Conservation (phyloP, 2,329 filamentous ascomycete species). For the Coniochaeta sp. region DNA sequence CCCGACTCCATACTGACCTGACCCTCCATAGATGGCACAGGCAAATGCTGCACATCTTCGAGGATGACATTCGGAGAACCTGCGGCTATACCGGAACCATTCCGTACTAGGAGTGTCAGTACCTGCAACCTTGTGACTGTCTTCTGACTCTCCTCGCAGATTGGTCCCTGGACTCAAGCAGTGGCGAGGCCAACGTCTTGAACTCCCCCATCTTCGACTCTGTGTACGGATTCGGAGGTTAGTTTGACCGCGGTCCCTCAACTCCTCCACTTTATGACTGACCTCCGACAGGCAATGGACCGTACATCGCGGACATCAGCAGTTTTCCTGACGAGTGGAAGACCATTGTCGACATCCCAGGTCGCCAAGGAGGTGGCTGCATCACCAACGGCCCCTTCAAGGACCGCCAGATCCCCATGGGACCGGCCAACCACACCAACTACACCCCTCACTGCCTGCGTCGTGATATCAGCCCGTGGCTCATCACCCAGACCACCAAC, state of each 20-base stretch:
- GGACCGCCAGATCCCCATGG: constrained; percentile 17
- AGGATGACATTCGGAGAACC: constrained; percentile 23
- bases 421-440: constrained; percentile 14
- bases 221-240: constrained; percentile 16
- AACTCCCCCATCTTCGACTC: constrained; percentile 20
- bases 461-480: constrained; percentile 14
- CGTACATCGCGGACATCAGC: constrained; percentile 14
- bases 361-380: constrained; percentile 21
- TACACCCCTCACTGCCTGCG: constrained; percentile 18
- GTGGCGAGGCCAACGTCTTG: constrained; percentile 10
- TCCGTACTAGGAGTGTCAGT: constrained; percentile 1
- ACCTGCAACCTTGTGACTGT: not conserved
- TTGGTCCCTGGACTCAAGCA: constrained; percentile 16
- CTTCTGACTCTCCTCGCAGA: constrained; percentile 7
- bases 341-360: constrained; percentile 10
- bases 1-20: not conserved
- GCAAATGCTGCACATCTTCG: constrained; percentile 23
- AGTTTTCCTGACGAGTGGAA: constrained; percentile 11
- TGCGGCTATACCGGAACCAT: constrained; percentile 25
- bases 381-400: constrained; percentile 18
- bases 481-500: constrained; percentile 11
- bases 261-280: not conserved
- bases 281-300: constrained; percentile 15
- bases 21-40: constrained; percentile 25
- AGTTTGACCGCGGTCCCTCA: not conserved